Evolutionary conservation across 495 filamentous ascomycete genomes (phyloP).

Genomic region (Immersiella caudata): DNA sequence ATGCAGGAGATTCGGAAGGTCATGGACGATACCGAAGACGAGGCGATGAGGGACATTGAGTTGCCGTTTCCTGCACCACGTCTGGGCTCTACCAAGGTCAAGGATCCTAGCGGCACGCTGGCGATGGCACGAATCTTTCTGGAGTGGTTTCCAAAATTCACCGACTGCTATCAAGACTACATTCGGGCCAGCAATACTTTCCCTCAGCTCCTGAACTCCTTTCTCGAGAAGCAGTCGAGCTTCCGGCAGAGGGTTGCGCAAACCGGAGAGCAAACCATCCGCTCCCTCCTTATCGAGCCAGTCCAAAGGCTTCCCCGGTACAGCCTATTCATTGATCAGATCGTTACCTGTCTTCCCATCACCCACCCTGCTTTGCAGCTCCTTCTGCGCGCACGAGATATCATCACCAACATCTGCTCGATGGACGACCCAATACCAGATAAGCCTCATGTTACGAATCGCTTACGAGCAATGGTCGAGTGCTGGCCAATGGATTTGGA

Average conservation of each 20-base stretch:
- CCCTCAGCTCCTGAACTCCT: conserved; percentile 72
- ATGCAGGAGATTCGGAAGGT: conserved; percentile 71
- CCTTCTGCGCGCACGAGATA: conserved; percentile 83
- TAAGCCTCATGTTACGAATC: conserved; percentile 69
- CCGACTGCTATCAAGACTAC: conserved; percentile 86
- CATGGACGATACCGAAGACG: conserved; percentile 81
- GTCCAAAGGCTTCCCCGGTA: conserved; percentile 95
- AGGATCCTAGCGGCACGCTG: conserved; percentile 72
- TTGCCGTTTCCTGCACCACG: conserved; percentile 38
- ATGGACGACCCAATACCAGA: conserved; percentile 70
- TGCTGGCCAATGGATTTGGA: conserved; percentile 76
- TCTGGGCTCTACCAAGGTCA: conserved; percentile 56
- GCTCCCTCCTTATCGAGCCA: conserved; percentile 93
- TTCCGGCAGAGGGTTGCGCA: conserved; percentile 78
- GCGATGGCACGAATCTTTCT: conserved; percentile 76
- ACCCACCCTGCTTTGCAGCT: conserved; percentile 78
- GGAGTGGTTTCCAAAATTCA: conserved; percentile 90
- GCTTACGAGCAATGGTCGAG: conserved; percentile 73
- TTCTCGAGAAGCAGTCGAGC: conserved; percentile 76
- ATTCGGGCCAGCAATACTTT: conserved; percentile 84
- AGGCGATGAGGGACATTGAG: conserved; percentile 70
- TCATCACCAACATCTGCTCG: conserved; percentile 93
- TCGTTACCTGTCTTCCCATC: conserved; percentile 78
- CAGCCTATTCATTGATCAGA: conserved; percentile 93
- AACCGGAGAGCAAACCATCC: conserved; percentile 86